Evolutionary conservation across 805 yeast species (phyloP).

Genomic region (Metschnikowia similis): DNA sequence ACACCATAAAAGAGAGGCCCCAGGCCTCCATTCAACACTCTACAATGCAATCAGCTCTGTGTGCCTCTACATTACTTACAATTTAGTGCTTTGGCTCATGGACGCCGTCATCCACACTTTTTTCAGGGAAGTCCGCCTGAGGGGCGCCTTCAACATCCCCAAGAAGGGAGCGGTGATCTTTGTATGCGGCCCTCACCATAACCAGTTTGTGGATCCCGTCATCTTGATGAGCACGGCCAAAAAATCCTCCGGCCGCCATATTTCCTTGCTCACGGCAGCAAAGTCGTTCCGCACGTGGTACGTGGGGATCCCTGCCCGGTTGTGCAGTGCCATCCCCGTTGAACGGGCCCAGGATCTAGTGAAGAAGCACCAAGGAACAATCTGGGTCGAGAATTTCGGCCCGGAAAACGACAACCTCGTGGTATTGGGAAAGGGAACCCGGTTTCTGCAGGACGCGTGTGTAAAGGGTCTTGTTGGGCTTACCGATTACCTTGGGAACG

Average conservation of each 20-base stretch:
- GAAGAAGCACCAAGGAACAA: slow-evolving; percentile 26
- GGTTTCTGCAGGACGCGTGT: slow-evolving; percentile 30
- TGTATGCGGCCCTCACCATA: slow-evolving; percentile 43
- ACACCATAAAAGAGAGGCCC: neutral
- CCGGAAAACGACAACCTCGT: slow-evolving; percentile 15
- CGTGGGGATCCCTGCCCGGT: slow-evolving; percentile 29
- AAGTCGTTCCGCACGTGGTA: slow-evolving; percentile 29
- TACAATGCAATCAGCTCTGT: neutral
- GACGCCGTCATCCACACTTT: slow-evolving; percentile 35
- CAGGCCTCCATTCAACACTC: neutral
- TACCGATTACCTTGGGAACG: slow-evolving; percentile 32
- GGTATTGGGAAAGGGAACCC: slow-evolving; percentile 32
- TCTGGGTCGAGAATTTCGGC: slow-evolving; percentile 19
- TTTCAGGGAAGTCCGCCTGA: slow-evolving; percentile 35
- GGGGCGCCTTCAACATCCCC: slow-evolving; percentile 39
- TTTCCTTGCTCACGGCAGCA: slow-evolving; percentile 36
- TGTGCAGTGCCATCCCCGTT: slow-evolving; percentile 38
- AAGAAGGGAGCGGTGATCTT: slow-evolving; percentile 34
- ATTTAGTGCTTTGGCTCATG: slow-evolving; percentile 31
- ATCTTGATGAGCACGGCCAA: slow-evolving; percentile 36
- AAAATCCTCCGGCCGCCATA: slow-evolving; percentile 26
- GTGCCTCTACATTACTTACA: slow-evolving; percentile 19
- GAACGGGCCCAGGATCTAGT: slow-evolving; percentile 40
- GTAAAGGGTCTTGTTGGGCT: slow-evolving; percentile 36
- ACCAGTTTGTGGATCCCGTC: slow-evolving; percentile 39